Base-by-base conservation (phyloP, 169 alveolate genomes). In the Plasmodium cynomolgi region DNA sequence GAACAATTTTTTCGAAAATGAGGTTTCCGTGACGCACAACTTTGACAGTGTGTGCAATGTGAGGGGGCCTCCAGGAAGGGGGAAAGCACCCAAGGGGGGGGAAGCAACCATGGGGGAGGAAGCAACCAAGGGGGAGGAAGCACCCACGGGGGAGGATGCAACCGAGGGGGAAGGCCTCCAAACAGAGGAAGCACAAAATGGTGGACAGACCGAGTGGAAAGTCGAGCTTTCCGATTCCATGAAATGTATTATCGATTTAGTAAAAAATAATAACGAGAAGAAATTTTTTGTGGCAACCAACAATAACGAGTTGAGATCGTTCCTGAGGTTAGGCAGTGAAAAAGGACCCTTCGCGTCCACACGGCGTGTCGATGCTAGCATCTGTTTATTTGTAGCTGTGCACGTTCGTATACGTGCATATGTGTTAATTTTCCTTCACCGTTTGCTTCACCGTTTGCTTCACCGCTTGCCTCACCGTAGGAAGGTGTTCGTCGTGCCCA, bases 221-320 rank as follows among this genome's bases (percentile, higher is more conserved):
- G 29, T 33, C 0, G 71, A 74, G 3, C 56, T 90, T 33, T 58
- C 88, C 72, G 94, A 79, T 41, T 90, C 94, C 34, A 81, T 81
- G 82, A 90, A 90, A 80, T 90, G 94, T 50, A 90, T 90, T n/a
- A 79, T 90, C 1, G 94, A 90, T 39, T 80, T 90, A 29, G 94
- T 90, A 62, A 90, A 90, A 79, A 90, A 90, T 39, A 90, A 90
- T 62, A 90, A 90, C 50, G 94, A 90, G 73, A 90, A 90, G 50
- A 90, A 90, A 26, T 90, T 90, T 81, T 90, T 90, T 50, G 68
- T 90, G 41, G 88, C 84, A n/a, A 90, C 94, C 6, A 90, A 90
- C 33, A 90, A 90, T 58, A 3, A 34, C 47, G 91, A 79, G 31
- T 54, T 90, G 34, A 23, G 94, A 31, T 58, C 82, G 1, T 80